Percentiles rank a stretch among this genome's conserved stretches.
Evolutionary conservation across 805 yeast genomes (phyloP).

Genomic region (Kluyveromyces starmeri): DNA sequence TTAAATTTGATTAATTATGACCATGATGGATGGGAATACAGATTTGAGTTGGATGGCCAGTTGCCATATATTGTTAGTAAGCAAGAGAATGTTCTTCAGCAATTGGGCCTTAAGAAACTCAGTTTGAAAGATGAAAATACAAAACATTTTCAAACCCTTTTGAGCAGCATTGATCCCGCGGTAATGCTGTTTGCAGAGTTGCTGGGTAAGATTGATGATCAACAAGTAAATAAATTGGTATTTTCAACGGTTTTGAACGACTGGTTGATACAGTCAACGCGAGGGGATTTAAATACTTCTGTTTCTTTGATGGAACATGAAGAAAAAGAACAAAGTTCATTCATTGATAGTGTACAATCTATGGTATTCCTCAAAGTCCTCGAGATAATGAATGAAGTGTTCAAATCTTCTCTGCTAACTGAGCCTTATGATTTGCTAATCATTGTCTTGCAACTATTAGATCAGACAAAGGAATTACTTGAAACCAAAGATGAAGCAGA

Average conservation of each 20-base stretch:
- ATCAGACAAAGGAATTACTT: slow-evolving; percentile 8
- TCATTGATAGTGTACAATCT: slow-evolving; percentile 43
- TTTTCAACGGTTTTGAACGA: slow-evolving; percentile 47
- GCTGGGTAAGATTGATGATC: slow-evolving; percentile 42
- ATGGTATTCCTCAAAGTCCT: slow-evolving; percentile 55
- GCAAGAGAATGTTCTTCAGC: slow-evolving; percentile 2
- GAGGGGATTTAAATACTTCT: slow-evolving; percentile 3
- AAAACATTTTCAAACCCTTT: slow-evolving; percentile 24
- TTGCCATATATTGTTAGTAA: slow-evolving; percentile 25
- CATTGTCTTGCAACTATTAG: slow-evolving; percentile 37
- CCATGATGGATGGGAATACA: slow-evolving; percentile 31
- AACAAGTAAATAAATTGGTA: slow-evolving; percentile 33
- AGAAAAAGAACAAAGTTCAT: slow-evolving; percentile 18
- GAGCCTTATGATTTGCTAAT: slow-evolving; percentile 48
- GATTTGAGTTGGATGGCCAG: slow-evolving; percentile 30
- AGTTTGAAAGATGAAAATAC: slow-evolving; percentile 5
- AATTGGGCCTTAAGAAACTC: slow-evolving; percentile 4
- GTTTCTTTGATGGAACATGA: slow-evolving; percentile 7
- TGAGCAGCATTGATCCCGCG: slow-evolving; percentile 38
- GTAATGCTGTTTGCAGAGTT: slow-evolving; percentile 36
- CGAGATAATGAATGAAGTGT: slow-evolving; percentile 49
- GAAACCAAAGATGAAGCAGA: slow-evolving; percentile 28
- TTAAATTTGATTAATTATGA: slow-evolving; percentile 27
- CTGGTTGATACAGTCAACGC: slow-evolving; percentile 35
- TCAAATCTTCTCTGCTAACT: slow-evolving; percentile 40